These are phyloP conservation scores for Populus deltoides DNA, from an alignment of 345 rosid species.

Conservation along the genomic window DNA sequence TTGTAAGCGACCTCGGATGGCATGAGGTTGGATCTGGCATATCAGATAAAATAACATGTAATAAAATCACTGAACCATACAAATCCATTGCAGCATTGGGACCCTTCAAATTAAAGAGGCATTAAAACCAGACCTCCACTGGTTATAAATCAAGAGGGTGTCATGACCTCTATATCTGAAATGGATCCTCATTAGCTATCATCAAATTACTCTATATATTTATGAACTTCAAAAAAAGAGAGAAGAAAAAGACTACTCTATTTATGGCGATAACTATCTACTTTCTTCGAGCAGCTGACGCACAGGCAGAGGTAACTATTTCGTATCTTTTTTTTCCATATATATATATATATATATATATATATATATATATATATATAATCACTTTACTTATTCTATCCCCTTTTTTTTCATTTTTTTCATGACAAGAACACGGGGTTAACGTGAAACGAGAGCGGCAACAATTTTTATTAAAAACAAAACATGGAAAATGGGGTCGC, in stretches of 20 bases:
- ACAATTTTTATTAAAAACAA: background rate
- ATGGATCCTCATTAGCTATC: background rate
- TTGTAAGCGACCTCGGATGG: background rate
- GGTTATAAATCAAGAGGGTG: background rate
- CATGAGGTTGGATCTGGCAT: background rate
- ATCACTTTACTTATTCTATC: background rate
- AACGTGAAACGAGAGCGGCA: background rate
- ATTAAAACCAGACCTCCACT: background rate
- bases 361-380: too few relatives aligned
- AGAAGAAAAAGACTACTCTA: background rate
- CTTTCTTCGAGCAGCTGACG: background rate
- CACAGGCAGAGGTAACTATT: background rate
- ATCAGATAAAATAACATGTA: background rate
- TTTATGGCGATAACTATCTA: background rate
- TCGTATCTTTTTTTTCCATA: too few relatives aligned
- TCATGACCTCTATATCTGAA: background rate
- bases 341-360: too few relatives aligned
- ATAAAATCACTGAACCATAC: background rate
- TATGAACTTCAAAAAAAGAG: background rate
- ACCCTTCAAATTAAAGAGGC: background rate
- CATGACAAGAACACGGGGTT: background rate
- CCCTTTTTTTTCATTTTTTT: background rate
- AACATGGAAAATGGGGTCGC: background rate
- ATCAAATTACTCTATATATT: background rate
- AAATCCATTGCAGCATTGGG: background rate